A percentile compares a stretch with the other conserved stretches of the same genome.
These are phyloP conservation scores for Hypomyces perniciosus DNA, from an alignment of 2,329 filamentous ascomycete species.

Conservation along the genomic window DNA sequence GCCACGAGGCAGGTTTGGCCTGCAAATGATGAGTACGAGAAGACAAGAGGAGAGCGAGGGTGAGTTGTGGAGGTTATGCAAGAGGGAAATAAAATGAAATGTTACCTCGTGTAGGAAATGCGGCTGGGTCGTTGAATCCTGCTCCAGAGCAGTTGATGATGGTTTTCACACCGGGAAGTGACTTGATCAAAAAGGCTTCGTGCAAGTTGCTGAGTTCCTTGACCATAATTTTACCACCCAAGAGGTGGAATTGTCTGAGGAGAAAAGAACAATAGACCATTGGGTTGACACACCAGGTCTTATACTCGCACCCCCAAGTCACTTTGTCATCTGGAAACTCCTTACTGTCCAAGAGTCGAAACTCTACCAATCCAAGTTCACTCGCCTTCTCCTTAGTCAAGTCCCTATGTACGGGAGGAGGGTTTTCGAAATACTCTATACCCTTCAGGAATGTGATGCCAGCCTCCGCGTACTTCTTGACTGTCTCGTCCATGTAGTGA, in stretches of 20 bases:
- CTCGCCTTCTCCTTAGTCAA: slow-evolving; percentile 23
- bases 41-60: not conserved
- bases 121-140: slow-evolving; percentile 36
- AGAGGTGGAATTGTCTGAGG: slow-evolving; percentile 26
- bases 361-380: slow-evolving; percentile 25
- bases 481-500: slow-evolving; percentile 33
- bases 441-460: slow-evolving; percentile 44
- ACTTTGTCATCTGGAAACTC: slow-evolving; percentile 34
- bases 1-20: slow-evolving; percentile 43
- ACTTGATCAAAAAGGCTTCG: slow-evolving; percentile 33
- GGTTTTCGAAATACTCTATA: slow-evolving; percentile 43
- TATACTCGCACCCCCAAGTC: slow-evolving; percentile 38
- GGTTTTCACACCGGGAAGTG: slow-evolving; percentile 21
- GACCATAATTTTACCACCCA: slow-evolving; percentile 21
- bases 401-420: slow-evolving; percentile 28
- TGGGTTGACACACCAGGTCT: slow-evolving; percentile 46
- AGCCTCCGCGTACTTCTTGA: slow-evolving; percentile 27
- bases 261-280: slow-evolving; percentile 46
- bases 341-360: slow-evolving; percentile 27
- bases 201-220: slow-evolving; percentile 5
- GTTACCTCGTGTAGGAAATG: slow-evolving; percentile 39
- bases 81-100: not conserved
- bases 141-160: slow-evolving; percentile 42
- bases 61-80: not conserved
- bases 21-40: slow-evolving; percentile 2